A percentile compares a stretch with the other conserved stretches of the same genome.
Conservation (phyloP, 345 rosid genomes). For the Aurinia saxatilis region DNA sequence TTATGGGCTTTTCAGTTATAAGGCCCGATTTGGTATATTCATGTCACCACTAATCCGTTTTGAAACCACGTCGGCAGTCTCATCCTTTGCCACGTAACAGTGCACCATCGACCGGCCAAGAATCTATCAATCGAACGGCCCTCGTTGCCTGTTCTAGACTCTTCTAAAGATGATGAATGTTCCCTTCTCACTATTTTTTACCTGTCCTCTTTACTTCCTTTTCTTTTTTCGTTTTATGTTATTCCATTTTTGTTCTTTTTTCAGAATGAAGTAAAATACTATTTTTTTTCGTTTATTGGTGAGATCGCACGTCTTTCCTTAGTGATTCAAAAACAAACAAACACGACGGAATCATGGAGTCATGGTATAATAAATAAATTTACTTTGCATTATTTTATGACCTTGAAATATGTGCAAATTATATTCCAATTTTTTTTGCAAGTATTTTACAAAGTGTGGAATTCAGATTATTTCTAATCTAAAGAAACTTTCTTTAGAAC, state of each 20-base stretch:
- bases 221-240: neutral
- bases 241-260: neutral
- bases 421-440: neutral
- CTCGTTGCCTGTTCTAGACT: conserved; percentile 41
- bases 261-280: neutral
- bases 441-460: too few species aligned
- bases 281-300: neutral
- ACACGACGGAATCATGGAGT: neutral
- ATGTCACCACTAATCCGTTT: conserved; percentile 24
- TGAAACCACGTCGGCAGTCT: conserved; percentile 4
- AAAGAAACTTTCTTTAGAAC: too few species aligned
- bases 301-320: conserved; percentile 18
- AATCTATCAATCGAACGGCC: conserved; percentile 44
- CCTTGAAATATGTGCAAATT: conserved; percentile 1
- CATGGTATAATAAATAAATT: too few species aligned
- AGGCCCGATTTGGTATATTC: conserved; percentile 23
- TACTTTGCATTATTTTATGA: neutral
- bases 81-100: conserved; percentile 1
- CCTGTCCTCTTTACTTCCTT: neutral
- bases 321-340: conserved; percentile 7
- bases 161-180: conserved; percentile 34
- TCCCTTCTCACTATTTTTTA: conserved; percentile 16
- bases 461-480: too few species aligned
- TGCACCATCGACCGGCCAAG: conserved; percentile 37
- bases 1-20: neutral